These are phyloP conservation scores for Colletotrichum paranaense DNA, from an alignment of 2,329 filamentous ascomycete species.

Conservation along the genomic window DNA sequence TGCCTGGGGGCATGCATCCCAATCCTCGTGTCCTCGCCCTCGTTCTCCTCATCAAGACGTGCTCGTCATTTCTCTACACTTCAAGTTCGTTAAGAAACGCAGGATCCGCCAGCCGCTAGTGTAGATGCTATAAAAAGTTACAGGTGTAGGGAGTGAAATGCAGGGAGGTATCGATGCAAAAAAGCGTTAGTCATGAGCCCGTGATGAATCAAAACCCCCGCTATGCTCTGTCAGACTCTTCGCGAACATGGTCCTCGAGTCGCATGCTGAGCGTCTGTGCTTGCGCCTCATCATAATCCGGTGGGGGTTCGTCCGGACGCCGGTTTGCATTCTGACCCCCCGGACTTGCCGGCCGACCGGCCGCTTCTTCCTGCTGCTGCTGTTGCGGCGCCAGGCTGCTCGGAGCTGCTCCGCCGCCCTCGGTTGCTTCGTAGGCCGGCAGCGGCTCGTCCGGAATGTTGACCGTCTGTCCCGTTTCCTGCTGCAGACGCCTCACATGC, in stretches of 20 bases:
- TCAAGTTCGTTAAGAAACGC: conserved; percentile 24
- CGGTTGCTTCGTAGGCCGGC: conserved; percentile 82
- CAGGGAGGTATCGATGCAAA: conserved; percentile 32
- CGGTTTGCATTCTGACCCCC: conserved; percentile 46
- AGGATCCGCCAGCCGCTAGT: conserved; percentile 26
- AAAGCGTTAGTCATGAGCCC: conserved; percentile 25
- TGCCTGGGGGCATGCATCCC: background rate
- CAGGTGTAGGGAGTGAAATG: conserved; percentile 27
- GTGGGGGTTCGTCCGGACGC: conserved; percentile 81
- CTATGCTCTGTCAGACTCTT: conserved; percentile 74
- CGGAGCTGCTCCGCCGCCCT: conserved; percentile 43
- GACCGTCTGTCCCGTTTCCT: conserved; percentile 72
- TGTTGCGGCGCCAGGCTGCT: conserved; percentile 46
- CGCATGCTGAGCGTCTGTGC: conserved; percentile 70
- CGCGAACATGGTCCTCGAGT: conserved; percentile 77
- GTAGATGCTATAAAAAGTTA: conserved; percentile 33
- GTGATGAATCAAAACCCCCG: background rate
- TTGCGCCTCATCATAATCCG: conserved; percentile 92
- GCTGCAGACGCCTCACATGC: conserved; percentile 81
- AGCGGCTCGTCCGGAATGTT: conserved; percentile 86
- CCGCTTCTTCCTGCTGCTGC: conserved; percentile 35
- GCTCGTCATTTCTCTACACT: conserved; percentile 25
- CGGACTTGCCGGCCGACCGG: conserved; percentile 49
- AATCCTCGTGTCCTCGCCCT: background rate
- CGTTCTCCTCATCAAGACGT: background rate